Percentiles rank a stretch among this genome's conserved stretches.
These are phyloP conservation scores for Cercospora sojina DNA, from an alignment of 2,329 filamentous ascomycete species.

Conservation along the genomic window DNA sequence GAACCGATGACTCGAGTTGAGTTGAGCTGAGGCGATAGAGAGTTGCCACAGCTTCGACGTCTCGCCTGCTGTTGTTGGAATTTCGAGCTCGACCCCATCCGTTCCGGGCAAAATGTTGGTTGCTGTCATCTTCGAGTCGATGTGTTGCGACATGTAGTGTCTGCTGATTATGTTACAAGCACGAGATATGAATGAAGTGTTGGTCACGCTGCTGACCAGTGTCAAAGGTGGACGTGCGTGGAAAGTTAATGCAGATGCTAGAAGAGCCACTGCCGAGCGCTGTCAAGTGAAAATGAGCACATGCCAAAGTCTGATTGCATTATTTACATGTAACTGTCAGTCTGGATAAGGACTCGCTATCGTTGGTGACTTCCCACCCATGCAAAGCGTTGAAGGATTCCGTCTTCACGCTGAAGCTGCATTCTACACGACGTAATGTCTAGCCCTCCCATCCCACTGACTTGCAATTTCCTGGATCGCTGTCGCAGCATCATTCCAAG, in stretches of 20 bases:
- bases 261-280: background rate
- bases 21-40: background rate
- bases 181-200: background rate
- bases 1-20: background rate
- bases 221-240: background rate
- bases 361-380: background rate
- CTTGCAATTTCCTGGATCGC: background rate
- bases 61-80: background rate
- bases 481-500: background rate
- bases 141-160: background rate
- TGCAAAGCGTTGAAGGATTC: background rate
- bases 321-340: background rate
- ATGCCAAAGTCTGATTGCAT: background rate
- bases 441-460: background rate
- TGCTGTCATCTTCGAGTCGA: background rate
- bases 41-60: background rate
- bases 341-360: background rate
- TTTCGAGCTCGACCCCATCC: background rate
- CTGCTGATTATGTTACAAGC: background rate
- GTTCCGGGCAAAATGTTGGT: background rate
- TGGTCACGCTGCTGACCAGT: background rate
- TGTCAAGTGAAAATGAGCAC: background rate
- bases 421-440: background rate
- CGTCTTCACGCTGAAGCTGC: background rate
- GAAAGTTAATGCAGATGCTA: background rate